Evolutionary conservation across 805 yeast species (phyloP).

Genomic region (Metschnikowia santaceciliae): DNA sequence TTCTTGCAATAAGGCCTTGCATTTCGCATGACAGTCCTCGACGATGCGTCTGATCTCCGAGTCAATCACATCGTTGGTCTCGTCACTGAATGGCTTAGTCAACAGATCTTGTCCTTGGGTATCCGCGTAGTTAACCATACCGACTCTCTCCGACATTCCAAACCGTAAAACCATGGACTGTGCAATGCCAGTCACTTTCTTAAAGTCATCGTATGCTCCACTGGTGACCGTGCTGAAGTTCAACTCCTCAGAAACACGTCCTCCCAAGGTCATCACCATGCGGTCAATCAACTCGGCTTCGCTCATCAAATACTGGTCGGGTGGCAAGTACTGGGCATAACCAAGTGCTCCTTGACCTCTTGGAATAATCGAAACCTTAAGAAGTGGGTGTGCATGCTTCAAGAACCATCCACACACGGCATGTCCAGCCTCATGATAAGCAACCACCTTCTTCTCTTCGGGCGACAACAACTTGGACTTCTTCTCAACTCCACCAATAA

Average conservation of each 20-base stretch:
- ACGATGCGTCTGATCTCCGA: constrained; percentile 65
- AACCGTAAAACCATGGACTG: constrained; percentile 81
- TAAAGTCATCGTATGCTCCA: constrained; percentile 91
- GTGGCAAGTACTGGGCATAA: constrained; percentile 93
- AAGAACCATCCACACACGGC: constrained; percentile 95
- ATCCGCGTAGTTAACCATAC: constrained; percentile 55
- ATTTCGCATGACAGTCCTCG: constrained; percentile 58
- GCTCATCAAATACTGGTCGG: constrained; percentile 76
- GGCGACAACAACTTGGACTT: constrained; percentile 74
- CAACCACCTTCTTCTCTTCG: constrained; percentile 80
- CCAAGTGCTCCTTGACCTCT: constrained; percentile 94
- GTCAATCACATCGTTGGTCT: constrained; percentile 65
- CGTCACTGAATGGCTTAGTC: constrained; percentile 64
- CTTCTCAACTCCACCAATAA: constrained; percentile 89
- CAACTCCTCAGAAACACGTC: constrained; percentile 86
- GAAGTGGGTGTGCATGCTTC: constrained; percentile 81
- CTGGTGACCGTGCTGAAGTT: constrained; percentile 85
- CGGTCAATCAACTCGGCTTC: constrained; percentile 74
- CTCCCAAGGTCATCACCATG: constrained; percentile 94
- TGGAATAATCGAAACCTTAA: constrained; percentile 92
- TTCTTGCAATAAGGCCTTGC: constrained; percentile 57
- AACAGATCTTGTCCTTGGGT: constrained; percentile 47
- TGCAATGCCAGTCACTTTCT: constrained; percentile 86
- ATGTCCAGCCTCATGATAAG: constrained; percentile 96
- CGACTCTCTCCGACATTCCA: constrained; percentile 84